Conservation (phyloP, 2,329 filamentous ascomycete species). For the Hypomyces perniciosus region DNA sequence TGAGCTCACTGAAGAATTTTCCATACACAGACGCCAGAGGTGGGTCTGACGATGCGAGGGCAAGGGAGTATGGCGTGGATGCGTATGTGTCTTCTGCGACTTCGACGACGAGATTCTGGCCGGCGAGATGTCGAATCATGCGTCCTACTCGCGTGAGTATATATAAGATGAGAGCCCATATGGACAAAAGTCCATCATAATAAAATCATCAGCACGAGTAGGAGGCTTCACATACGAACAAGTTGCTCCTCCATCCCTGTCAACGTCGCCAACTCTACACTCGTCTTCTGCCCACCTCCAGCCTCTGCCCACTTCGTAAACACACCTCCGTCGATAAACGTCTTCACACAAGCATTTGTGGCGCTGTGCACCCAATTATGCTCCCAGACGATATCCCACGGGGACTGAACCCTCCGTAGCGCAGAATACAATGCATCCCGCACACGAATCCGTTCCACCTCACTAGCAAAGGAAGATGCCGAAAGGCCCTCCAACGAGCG, state of each 20-base stretch:
- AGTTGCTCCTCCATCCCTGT: constrained; percentile 28
- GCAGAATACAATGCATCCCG: constrained; percentile 27
- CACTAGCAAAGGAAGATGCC: constrained; percentile 24
- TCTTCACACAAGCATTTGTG: constrained; percentile 30
- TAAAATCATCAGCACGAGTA: background rate
- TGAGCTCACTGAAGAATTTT: constrained; percentile 28
- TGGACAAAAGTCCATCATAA: background rate
- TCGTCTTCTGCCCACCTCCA: constrained; percentile 25
- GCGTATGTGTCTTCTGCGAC: constrained; percentile 28
- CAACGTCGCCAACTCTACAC: constrained; percentile 27
- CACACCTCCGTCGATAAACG: constrained; percentile 31
- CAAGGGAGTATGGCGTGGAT: constrained; percentile 27
- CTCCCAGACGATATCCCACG: constrained; percentile 35
- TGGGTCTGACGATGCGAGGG: constrained; percentile 22
- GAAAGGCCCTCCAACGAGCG: constrained; percentile 21
- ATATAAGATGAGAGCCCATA: background rate
- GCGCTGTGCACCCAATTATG: constrained; percentile 29
- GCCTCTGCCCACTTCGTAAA: constrained; percentile 30
- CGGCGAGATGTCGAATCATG: constrained; percentile 30
- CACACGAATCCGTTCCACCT: constrained; percentile 27
- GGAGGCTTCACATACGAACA: constrained; percentile 21
- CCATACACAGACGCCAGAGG: constrained; percentile 28
- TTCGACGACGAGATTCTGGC: constrained; percentile 30
- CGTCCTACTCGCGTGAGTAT: constrained; percentile 19
- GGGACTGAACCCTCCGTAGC: constrained; percentile 28